Evolutionary conservation across 495 filamentous ascomycete species (phyloP), one percentile per base, ranked within the genome.

Genomic region (Penicillium cinerascens): DNA sequence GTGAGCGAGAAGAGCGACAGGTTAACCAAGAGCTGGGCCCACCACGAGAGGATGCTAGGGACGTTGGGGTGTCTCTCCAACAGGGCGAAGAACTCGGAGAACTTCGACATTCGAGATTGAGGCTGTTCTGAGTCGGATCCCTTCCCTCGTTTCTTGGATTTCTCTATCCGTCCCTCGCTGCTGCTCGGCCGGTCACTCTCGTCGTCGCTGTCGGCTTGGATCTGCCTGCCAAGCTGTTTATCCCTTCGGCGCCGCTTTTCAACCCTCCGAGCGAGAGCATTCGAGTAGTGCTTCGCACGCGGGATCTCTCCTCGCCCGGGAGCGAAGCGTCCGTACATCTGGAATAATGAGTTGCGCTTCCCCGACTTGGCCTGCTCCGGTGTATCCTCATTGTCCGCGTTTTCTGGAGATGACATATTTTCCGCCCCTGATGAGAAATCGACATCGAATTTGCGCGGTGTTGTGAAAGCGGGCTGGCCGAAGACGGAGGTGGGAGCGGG

Each of bases 41-140:
- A 98, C 67, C 82, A 87, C 23, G 90, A 91, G 18, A 97, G 73
- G 45, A 95, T 87, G 47, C 85, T 80, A 5, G 93, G 93, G n/a
- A 96, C 81, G 56, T 85, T 82, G 0, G 91, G 92, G 63, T 96
- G 88, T 37, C 80, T 79, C 55, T 87, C 87, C 52, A 96, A 71
- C 44, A 84, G 82, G 17, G 80, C 73, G 33, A 92, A 81, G 56
- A 90, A 75, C 13, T 78, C 68, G 21, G 73, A 73, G 44, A 89
- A 71, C 52, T 74, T 76, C 3, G 67, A 71, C 16, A 60, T 52
- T 3, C 61, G 64, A 9, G 64, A 61, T 6, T 15, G 51, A 15
- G 16, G 29, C 2, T 23, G 23, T 40, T 56, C 23, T 47, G 37
- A 22, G 15, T 42, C 37, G 13, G 54, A 15, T 11, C 47, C 22